Base-by-base conservation (phyloP, 2,329 filamentous ascomycete species). In the Pseudogymnoascus sp. region DNA sequence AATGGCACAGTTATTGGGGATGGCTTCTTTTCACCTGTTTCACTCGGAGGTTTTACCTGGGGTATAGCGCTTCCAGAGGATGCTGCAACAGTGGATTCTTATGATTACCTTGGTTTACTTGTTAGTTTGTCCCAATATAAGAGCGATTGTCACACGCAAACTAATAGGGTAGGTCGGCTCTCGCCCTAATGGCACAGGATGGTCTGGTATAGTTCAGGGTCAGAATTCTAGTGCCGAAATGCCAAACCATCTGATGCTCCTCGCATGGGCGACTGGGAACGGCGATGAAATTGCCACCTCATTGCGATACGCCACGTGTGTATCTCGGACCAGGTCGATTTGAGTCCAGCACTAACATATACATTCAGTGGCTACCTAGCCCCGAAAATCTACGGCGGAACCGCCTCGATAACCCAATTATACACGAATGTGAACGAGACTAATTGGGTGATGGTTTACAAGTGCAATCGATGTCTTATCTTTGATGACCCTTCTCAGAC, bases 391-490 rank as follows among this genome's bases (percentile, higher is more conserved):
- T 89, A 89, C 72, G 78, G 78, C 0, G 88, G 88, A 62, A 78
- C 84, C 65, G 85, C 87, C 7, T 84, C 78, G 35, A 71, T 89
- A 23, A 86, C 83, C 0, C 81, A 85, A 66, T 82, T 89, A 65
- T 83, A 81, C 12, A 80, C 81, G 12, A 79, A 75, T 25, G 76
- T 88, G 63, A 87, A 81, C 67, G 77, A 78, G 14, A 84, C 81
- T 25, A 76, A 82, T 66, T 90, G 83, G 71, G 81, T 81, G 52
- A 70, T 88, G 58, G 80, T 88, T n/a, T 90, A 88, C 75, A 80
- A 84, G 55, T 90, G 87, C 73, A 73, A 85, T 66, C 78, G 79
- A 66, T 86, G 83, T 71, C 75, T 84, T 21, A 68, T 76, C 1
- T 86, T 83, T 80, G 74, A 81, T 66, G 77, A 83, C 41, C 75